Base-by-base conservation (phyloP, 495 filamentous ascomycete genomes). In the Lasiosphaeris hirsuta region DNA sequence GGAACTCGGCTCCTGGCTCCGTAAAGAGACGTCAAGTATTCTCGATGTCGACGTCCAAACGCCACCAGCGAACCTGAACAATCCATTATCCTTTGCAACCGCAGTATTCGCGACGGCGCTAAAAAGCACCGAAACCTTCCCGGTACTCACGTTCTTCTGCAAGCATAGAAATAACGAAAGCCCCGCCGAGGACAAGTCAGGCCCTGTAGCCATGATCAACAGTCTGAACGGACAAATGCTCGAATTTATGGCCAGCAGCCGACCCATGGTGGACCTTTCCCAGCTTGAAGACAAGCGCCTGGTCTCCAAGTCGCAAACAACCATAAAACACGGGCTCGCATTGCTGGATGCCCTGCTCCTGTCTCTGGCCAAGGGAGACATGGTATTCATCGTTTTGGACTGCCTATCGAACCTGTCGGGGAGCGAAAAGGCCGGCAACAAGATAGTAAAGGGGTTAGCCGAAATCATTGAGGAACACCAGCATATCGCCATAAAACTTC, bases 161-260 rank as follows among this genome's bases (percentile, higher is more conserved):
- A 42, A 15, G 14, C 46, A 59, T 19, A 51, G 60, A 7, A 46
- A 35, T 13, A 54, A 36, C 4, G 40, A 45, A 10, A 47, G 36
- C 0, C 7, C 18, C 4, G 35, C n/a, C 10, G n/a, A 18, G 33
- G 18, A 23, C 4, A 13, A 15, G 2, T 59, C 56, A 13, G 61
- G 48, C 23, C 34, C 57, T 3, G 42, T 55, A 5, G 49, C 34
- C 4, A 13, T 63, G 17, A 19, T 57, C 11, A 57, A 60, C 36
- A 60, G 57, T 33, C 37, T 63, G 1, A 63, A 60, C 53, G 52
- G 35, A 7, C 57, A 63, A 13, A 37, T 63, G 15, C 39, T 60
- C 10, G 43, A 44, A 36, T 46, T 46, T 9, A 57, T 63, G 13
- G 14, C 43, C 6, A 15, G 36, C 13, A 11, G 50, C 14, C 17